Percentiles rank a stretch among this genome's conserved stretches.
These are phyloP conservation scores for Cadophora luteo-olivacea DNA, from an alignment of 2,329 filamentous ascomycete species.

Conservation along the genomic window DNA sequence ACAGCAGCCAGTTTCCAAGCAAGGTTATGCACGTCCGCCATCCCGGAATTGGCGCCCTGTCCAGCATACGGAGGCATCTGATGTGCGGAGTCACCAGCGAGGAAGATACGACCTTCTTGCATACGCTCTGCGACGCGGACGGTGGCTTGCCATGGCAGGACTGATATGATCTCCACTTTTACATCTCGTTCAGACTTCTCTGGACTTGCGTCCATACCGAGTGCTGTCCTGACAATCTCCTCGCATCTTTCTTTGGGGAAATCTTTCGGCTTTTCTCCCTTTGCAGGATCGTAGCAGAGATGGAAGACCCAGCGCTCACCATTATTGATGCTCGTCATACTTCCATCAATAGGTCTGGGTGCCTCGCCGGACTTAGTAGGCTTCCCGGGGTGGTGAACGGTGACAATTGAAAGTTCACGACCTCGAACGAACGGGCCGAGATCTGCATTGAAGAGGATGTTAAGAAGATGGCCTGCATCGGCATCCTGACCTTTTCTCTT, in stretches of 20 bases:
- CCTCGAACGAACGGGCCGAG: constrained; percentile 41
- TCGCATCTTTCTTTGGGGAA: constrained; percentile 35
- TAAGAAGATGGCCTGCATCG: constrained; percentile 44
- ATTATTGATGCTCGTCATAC: constrained; percentile 41
- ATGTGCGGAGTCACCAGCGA: constrained; percentile 58
- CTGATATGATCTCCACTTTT: constrained; percentile 45
- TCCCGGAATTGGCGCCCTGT: constrained; percentile 48
- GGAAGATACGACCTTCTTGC: constrained; percentile 44
- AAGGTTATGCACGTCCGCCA: constrained; percentile 51
- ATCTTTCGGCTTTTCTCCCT: constrained; percentile 34
- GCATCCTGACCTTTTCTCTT: constrained; percentile 41
- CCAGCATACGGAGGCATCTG: constrained; percentile 54
- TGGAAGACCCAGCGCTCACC: constrained; percentile 42
- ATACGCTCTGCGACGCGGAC: constrained; percentile 43
- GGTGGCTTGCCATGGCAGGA: constrained; percentile 45
- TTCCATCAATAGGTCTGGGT: constrained; percentile 22
- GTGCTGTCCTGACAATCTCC: constrained; percentile 40
- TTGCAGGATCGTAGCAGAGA: constrained; percentile 36
- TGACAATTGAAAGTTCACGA: constrained; percentile 46
- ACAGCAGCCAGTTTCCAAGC: constrained; percentile 51
- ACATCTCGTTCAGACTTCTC: constrained; percentile 31
- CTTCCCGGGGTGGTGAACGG: constrained; percentile 35
- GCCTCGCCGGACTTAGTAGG: background rate
- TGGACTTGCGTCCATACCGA: constrained; percentile 36
- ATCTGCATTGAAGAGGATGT: constrained; percentile 46